Percentiles rank a stretch among this genome's conserved stretches.
Evolutionary conservation across 768 basidiomycete species (phyloP).

Genomic region (Auricularia cornea): DNA sequence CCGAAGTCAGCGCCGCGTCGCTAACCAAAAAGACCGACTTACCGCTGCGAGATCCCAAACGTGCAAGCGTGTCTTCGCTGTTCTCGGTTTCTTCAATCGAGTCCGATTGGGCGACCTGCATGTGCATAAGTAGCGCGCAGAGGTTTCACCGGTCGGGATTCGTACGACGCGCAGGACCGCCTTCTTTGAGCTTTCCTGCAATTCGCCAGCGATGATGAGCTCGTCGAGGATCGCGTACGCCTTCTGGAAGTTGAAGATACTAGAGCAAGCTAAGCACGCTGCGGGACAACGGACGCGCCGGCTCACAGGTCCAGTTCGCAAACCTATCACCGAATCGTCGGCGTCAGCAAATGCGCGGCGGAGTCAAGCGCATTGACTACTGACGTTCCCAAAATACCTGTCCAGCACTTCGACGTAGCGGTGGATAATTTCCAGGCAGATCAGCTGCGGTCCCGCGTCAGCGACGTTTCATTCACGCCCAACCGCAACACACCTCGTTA

Average conservation of each 20-base stretch:
- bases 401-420: constrained; percentile 89
- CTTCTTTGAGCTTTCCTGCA: constrained; percentile 85
- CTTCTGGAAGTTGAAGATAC: constrained; percentile 97
- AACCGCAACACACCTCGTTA: constrained; percentile 47
- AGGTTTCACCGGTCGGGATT: constrained; percentile 1
- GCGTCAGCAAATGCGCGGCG: not conserved
- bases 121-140: not conserved
- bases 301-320: constrained; percentile 87
- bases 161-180: constrained; percentile 52
- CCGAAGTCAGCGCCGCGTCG: not conserved
- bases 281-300: constrained; percentile 2
- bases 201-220: constrained; percentile 85
- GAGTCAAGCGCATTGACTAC: constrained; percentile 20
- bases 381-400: constrained; percentile 75
- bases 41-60: constrained; percentile 52
- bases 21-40: not conserved
- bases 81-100: constrained; percentile 79
- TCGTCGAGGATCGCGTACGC: constrained; percentile 95
- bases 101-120: constrained; percentile 78
- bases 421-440: constrained; percentile 88
- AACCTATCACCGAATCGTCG: constrained; percentile 38
- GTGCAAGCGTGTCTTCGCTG: constrained; percentile 70
- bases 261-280: constrained; percentile 21
- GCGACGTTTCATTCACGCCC: not conserved
- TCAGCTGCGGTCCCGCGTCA: constrained; percentile 29